Percentiles rank a stretch among this genome's conserved stretches.
Evolutionary conservation across 2,329 filamentous ascomycete species (phyloP).

Genomic region (Botrytis squamosa): DNA sequence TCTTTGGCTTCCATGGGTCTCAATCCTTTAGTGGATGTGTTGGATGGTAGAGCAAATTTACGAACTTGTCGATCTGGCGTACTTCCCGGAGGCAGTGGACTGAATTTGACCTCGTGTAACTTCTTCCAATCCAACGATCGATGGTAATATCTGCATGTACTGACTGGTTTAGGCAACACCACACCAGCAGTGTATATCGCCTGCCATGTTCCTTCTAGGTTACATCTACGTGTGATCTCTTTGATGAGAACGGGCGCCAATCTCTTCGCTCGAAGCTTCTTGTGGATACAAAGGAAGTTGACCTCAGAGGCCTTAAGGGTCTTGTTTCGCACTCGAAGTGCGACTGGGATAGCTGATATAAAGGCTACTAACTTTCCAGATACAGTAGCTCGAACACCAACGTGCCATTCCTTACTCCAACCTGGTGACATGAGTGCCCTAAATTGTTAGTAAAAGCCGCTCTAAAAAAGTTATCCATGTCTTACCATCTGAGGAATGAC

Average conservation of each 20-base stretch:
- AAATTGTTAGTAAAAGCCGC: constrained; percentile 28
- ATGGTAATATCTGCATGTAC: constrained; percentile 94
- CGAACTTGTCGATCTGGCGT: constrained; percentile 83
- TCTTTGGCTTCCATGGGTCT: constrained; percentile 79
- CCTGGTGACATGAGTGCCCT: constrained; percentile 94
- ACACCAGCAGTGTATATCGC: constrained; percentile 94
- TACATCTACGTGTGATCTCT: constrained; percentile 91
- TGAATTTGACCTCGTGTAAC: constrained; percentile 92
- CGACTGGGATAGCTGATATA: constrained; percentile 88
- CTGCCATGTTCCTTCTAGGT: constrained; percentile 83
- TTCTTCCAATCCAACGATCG: constrained; percentile 94
- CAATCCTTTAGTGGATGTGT: constrained; percentile 70
- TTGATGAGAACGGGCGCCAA: constrained; percentile 94
- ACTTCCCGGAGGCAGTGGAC: constrained; percentile 77
- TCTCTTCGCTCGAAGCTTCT: constrained; percentile 92
- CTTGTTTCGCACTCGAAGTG: constrained; percentile 75
- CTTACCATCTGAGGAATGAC: constrained; percentile 83
- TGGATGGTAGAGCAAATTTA: constrained; percentile 78
- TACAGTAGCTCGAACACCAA: constrained; percentile 81
- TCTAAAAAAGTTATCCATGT: constrained; percentile 18
- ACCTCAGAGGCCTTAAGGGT: constrained; percentile 81
- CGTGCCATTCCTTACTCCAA: constrained; percentile 92
- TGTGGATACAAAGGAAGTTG: constrained; percentile 98
- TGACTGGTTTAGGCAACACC: constrained; percentile 86
- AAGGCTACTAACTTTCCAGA: constrained; percentile 90